Conservation (phyloP, 495 filamentous ascomycete genomes). For the Astrothelium macrocarpum region DNA sequence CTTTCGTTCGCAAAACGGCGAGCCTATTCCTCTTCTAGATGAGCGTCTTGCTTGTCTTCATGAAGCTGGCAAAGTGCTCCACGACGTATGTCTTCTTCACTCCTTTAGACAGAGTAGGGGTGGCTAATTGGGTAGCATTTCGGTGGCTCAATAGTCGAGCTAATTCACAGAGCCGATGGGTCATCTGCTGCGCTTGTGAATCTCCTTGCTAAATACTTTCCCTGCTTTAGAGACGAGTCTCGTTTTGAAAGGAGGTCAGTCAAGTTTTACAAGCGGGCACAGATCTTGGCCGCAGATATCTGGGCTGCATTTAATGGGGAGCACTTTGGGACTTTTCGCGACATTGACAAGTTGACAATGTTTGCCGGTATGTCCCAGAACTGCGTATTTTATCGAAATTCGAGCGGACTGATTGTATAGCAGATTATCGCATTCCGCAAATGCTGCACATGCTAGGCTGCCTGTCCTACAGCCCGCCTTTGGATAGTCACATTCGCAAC, state of each 20-base stretch:
- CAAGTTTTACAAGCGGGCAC: constrained; percentile 82
- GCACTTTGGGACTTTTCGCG: constrained; percentile 70
- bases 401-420: background rate
- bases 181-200: constrained; percentile 83
- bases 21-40: constrained; percentile 75
- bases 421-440: constrained; percentile 93
- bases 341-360: constrained; percentile 94
- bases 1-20: constrained; percentile 76
- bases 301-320: constrained; percentile 90
- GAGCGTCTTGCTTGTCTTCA: constrained; percentile 71
- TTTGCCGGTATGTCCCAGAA: constrained; percentile 56
- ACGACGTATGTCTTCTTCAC: constrained; percentile 57
- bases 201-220: constrained; percentile 65
- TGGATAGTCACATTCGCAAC: constrained; percentile 57
- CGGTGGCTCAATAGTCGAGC: constrained; percentile 29
- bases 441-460: constrained; percentile 80
- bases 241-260: constrained; percentile 62
- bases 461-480: constrained; percentile 67
- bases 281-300: constrained; percentile 89
- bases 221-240: constrained; percentile 77
- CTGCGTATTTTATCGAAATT: background rate
- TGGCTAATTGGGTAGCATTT: constrained; percentile 14
- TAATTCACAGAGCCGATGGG: constrained; percentile 61
- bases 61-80: constrained; percentile 75
- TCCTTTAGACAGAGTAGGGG: background rate